Evolutionary conservation across 345 rosid genomes (phyloP).

Genomic region (Litchi chinensis): DNA sequence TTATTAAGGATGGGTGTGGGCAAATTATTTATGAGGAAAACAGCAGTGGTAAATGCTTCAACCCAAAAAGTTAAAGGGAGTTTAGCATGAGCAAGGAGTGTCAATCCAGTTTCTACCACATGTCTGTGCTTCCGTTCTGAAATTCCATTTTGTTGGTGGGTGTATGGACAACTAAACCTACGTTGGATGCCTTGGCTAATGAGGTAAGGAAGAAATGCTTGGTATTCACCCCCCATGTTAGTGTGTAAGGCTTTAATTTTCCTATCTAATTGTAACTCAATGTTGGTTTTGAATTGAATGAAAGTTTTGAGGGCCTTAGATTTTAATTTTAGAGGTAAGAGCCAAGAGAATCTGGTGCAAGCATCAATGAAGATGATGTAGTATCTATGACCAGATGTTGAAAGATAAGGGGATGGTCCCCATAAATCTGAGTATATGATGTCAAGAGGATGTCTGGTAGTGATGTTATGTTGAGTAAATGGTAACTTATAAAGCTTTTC

Average conservation of each 20-base stretch:
- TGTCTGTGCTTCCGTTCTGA: neutral
- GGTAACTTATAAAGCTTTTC: neutral
- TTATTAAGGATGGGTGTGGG: neutral
- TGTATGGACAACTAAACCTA: neutral
- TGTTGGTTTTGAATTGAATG: neutral
- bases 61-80: neutral
- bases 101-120: neutral
- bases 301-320: neutral
- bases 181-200: neutral
- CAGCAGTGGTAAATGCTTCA: neutral
- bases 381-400: neutral
- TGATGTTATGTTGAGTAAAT: rapidly evolving
- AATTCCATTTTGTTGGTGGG: neutral
- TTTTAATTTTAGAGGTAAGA: neutral
- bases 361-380: neutral
- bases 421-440: neutral
- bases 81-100: neutral
- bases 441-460: neutral
- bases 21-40: neutral
- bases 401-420: neutral
- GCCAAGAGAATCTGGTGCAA: neutral
- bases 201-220: neutral
- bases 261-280: neutral
- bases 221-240: neutral
- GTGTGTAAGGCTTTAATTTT: neutral